phyloP scores from a whole-genome alignment of 2,329 filamentous ascomycete genomes.

The Talaromyces sp. region DNA sequence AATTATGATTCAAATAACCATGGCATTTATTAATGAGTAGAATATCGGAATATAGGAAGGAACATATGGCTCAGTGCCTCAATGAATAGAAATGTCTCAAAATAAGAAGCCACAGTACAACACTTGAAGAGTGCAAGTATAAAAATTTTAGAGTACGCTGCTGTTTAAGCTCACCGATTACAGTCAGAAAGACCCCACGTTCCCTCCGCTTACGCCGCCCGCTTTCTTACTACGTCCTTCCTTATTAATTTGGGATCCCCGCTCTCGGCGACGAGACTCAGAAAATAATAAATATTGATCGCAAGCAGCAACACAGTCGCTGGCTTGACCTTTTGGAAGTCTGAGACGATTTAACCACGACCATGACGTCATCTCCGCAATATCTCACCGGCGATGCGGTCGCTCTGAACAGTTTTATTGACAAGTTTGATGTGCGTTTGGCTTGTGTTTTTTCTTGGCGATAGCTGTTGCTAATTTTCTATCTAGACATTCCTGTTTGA shows the following conservation, averaged over 20 bases:
- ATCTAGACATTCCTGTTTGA: slow-evolving; percentile 84
- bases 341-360: background rate
- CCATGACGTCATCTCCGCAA: slow-evolving; percentile 26
- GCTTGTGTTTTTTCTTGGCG: background rate
- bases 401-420: slow-evolving; percentile 76
- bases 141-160: background rate
- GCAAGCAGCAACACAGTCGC: background rate
- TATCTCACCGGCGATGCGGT: slow-evolving; percentile 74
- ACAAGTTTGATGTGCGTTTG: slow-evolving; percentile 79
- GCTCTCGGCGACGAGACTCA: background rate
- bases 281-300: background rate
- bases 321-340: background rate
- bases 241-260: slow-evolving; percentile 11
- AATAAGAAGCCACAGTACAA: background rate
- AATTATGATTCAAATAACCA: background rate
- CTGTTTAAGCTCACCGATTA: background rate
- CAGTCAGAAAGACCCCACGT: background rate
- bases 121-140: background rate
- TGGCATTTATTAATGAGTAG: background rate
- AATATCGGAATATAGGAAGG: background rate
- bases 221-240: slow-evolving; percentile 10
- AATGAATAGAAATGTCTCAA: background rate
- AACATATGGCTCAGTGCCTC: too few species aligned
- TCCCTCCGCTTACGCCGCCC: background rate
- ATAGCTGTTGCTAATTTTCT: slow-evolving; percentile 16